phyloP scores from a whole-genome alignment of 495 filamentous ascomycete genomes.

The Neurospora discreta region DNA sequence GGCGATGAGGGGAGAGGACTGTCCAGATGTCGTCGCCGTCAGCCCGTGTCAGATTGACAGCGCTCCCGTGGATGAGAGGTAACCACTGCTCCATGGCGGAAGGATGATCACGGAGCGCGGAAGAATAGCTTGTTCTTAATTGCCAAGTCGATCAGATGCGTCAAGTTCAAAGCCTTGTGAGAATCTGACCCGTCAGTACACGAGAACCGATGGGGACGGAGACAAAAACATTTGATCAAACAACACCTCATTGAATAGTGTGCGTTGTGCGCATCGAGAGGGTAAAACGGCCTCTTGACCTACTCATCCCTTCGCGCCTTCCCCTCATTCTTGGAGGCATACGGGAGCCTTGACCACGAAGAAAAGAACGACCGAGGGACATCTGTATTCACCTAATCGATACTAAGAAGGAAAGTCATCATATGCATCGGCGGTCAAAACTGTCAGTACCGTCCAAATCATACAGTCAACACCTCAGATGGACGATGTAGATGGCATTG shows the following conservation, averaged over 20 bases:
- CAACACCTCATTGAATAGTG: not conserved
- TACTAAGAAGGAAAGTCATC: too few species aligned
- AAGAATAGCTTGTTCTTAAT: not conserved
- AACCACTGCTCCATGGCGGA: not conserved
- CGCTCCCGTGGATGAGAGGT: not conserved
- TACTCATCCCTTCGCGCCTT: not conserved
- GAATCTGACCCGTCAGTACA: not conserved
- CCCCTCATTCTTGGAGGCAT: not conserved
- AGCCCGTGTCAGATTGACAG: not conserved
- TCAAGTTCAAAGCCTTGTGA: not conserved
- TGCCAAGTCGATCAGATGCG: not conserved
- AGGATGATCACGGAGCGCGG: not conserved
- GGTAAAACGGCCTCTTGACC: not conserved
- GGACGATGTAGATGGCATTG: not conserved
- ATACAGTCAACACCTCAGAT: not conserved
- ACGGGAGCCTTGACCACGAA: not conserved
- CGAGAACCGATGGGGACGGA: not conserved
- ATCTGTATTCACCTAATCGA: not conserved
- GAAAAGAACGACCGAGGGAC: not conserved
- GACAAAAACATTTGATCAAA: not conserved
- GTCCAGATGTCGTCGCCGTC: not conserved
- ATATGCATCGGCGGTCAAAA: not conserved
- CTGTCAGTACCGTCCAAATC: not conserved
- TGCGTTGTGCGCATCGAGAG: not conserved
- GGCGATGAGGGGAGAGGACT: not conserved